These are phyloP conservation scores for Manihot esculenta DNA, from an alignment of 441 rosid genomes.

Conservation along the genomic window DNA sequence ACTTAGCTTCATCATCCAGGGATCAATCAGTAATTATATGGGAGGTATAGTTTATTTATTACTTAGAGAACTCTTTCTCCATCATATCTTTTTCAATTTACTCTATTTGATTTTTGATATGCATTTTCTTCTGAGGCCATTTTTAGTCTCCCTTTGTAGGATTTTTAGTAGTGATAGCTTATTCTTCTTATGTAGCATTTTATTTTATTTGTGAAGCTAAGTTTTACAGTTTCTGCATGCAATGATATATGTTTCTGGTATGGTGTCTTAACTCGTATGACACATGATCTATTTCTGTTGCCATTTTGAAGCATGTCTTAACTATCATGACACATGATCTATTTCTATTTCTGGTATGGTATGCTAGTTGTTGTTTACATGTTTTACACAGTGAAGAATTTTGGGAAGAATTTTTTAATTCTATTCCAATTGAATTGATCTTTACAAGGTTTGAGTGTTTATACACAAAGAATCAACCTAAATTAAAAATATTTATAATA, in stretches of 20 bases:
- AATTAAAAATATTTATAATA: too few species aligned
- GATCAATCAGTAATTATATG: slow-evolving; percentile 74
- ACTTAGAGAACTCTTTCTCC: neutral
- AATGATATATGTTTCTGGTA: neutral
- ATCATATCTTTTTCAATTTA: neutral
- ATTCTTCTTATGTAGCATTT: neutral
- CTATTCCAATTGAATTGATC: too few species aligned
- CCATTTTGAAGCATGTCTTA: too few species aligned
- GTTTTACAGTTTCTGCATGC: neutral
- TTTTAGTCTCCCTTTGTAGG: neutral
- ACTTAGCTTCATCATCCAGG: slow-evolving; percentile 78
- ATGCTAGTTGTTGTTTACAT: too few species aligned
- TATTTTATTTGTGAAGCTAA: neutral
- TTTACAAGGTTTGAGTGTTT: too few species aligned
- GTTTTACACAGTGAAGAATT: too few species aligned
- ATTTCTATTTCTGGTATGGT: too few species aligned
- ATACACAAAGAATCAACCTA: too few species aligned
- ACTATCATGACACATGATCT: too few species aligned
- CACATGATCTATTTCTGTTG: neutral
- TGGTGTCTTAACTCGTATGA: neutral
- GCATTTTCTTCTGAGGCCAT: neutral
- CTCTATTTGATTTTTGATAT: neutral
- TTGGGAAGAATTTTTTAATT: too few species aligned
- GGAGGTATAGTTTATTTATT: slow-evolving; percentile 50
- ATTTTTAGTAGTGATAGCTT: neutral